These are phyloP conservation scores for Moricandia arvensis DNA, from an alignment of 345 rosid species.

Conservation along the genomic window DNA sequence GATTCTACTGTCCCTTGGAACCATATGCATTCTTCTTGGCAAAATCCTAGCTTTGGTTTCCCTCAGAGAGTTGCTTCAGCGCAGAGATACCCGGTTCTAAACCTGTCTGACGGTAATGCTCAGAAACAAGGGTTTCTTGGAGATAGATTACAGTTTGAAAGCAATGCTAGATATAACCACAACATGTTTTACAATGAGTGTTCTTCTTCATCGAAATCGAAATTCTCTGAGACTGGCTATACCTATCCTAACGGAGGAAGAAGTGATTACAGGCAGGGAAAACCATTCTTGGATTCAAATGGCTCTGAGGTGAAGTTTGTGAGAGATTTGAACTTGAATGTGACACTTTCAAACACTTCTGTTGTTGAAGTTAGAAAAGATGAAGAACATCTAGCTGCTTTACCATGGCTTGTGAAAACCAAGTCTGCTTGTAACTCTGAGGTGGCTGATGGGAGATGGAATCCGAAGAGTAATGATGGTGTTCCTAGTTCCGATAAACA, in stretches of 20 bases:
- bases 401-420: constrained; percentile 50
- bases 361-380: constrained; percentile 48
- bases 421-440: constrained; percentile 36
- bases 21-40: constrained; percentile 54
- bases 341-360: constrained; percentile 33
- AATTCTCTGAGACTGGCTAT: constrained; percentile 11
- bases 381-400: constrained; percentile 35
- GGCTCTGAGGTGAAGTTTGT: constrained; percentile 39
- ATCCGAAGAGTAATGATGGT: constrained; percentile 35
- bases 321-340: constrained; percentile 41
- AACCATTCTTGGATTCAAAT: constrained; percentile 14
- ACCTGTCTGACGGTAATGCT: no score
- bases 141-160: constrained; percentile 49
- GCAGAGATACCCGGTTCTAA: constrained; percentile 51
- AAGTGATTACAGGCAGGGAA: constrained; percentile 28
- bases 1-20: constrained; percentile 53
- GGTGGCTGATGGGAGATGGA: constrained; percentile 41
- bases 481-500: constrained; percentile 36
- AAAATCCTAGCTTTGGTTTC: constrained; percentile 49
- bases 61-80: constrained; percentile 52
- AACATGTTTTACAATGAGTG: constrained; percentile 37
- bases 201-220: constrained; percentile 42
- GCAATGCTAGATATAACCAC: constrained; percentile 39
- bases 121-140: constrained; percentile 56
- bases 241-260: constrained; percentile 30